These are phyloP conservation scores for Ascochyta clinopodiicola DNA, from an alignment of 2,329 filamentous ascomycete genomes.

Conservation along the genomic window DNA sequence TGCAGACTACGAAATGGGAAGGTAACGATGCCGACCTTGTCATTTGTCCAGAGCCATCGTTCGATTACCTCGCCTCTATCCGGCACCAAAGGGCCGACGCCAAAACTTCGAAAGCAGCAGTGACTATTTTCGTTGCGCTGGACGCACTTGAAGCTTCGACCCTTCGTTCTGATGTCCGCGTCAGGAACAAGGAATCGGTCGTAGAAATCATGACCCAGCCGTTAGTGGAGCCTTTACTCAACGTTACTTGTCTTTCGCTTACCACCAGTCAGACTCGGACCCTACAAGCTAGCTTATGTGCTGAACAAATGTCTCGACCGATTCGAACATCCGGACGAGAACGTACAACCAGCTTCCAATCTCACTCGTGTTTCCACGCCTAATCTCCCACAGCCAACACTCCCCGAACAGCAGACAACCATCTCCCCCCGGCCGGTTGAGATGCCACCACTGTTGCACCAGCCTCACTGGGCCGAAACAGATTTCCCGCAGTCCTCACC, in stretches of 20 bases:
- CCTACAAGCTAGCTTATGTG: conserved; percentile 40
- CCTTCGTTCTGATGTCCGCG: conserved; percentile 41
- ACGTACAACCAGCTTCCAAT: conserved; percentile 11
- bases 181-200: conserved; percentile 36
- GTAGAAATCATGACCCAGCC: conserved; percentile 47
- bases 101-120: conserved; percentile 28
- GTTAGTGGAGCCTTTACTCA: conserved; percentile 20
- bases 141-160: conserved; percentile 43
- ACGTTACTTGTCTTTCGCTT: background rate
- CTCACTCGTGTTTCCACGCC: background rate
- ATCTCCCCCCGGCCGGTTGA: background rate
- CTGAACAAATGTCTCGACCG: conserved; percentile 40
- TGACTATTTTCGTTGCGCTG: conserved; percentile 42
- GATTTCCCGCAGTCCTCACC: background rate
- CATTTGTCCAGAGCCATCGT: conserved; percentile 42
- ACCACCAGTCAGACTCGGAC: conserved; percentile 35
- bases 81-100: conserved; percentile 14
- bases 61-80: conserved; percentile 40
- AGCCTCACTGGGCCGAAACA: conserved; percentile 5
- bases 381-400: conserved; percentile 2
- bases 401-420: background rate
- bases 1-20: conserved; percentile 34
- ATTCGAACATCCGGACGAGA: conserved; percentile 30
- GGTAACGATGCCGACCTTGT: conserved; percentile 36
- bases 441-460: conserved; percentile 1